Conservation (phyloP, 805 yeast genomes). For the Blastobotrys mokoenaii region DNA sequence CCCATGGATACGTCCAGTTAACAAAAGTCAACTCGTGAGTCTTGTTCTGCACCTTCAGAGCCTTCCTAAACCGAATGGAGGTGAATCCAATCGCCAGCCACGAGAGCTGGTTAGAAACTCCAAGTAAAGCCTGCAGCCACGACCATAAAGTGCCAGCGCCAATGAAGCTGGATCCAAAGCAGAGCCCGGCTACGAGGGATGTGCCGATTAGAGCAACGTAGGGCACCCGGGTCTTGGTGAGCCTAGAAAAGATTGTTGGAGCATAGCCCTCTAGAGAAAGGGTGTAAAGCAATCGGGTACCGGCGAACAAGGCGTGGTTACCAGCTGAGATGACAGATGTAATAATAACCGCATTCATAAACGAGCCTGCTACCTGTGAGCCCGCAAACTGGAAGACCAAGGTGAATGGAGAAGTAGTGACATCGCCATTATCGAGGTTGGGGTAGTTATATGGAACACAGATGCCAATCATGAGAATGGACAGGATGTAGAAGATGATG, state of each 20-base stretch:
- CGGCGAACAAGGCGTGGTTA: constrained; percentile 57
- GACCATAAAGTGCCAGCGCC: constrained; percentile 47
- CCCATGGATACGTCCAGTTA: constrained; percentile 43
- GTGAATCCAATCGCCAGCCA: constrained; percentile 52
- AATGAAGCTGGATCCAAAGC: constrained; percentile 51
- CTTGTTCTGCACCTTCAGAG: constrained; percentile 34
- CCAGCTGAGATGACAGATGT: constrained; percentile 58
- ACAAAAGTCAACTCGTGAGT: constrained; percentile 37
- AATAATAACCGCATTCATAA: constrained; percentile 51
- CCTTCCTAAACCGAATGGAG: constrained; percentile 47
- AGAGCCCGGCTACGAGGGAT: constrained; percentile 47
- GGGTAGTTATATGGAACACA: constrained; percentile 52
- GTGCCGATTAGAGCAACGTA: constrained; percentile 40
- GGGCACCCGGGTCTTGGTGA: constrained; percentile 44
- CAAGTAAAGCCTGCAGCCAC: constrained; percentile 48
- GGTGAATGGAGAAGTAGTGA: constrained; percentile 40
- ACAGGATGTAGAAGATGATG: constrained; percentile 42
- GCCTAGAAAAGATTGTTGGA: constrained; percentile 41
- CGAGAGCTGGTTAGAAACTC: constrained; percentile 56
- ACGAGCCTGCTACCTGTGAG: constrained; percentile 38
- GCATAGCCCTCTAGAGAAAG: constrained; percentile 53
- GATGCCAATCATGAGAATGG: constrained; percentile 49
- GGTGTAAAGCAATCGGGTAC: constrained; percentile 53
- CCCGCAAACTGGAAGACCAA: constrained; percentile 38
- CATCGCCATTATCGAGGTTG: constrained; percentile 30